These are phyloP conservation scores for Hondaea fermentalgiana DNA, from an alignment of 108 stramenopile species.

Conservation along the genomic window DNA sequence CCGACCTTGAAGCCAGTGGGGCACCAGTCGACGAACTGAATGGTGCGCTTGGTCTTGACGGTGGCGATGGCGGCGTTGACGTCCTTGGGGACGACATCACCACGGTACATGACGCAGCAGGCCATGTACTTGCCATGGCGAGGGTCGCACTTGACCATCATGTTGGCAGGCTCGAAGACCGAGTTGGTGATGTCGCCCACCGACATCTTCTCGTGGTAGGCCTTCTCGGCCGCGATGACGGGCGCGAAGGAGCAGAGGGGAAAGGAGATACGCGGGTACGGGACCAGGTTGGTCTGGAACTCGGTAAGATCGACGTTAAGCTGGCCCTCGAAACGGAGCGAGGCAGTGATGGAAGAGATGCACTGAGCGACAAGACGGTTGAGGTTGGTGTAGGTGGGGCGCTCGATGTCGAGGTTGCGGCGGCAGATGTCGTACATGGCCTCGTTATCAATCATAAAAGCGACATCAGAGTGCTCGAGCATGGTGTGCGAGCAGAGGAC, in stretches of 20 bases:
- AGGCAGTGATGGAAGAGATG: conserved; percentile 79
- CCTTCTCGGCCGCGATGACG: conserved; percentile 78
- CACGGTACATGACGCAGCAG: conserved; percentile 79
- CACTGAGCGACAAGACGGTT: conserved; percentile 87
- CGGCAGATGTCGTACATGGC: conserved; percentile 88
- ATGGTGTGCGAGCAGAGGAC: conserved; percentile 87
- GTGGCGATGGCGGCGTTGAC: conserved; percentile 82
- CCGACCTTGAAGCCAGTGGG: conserved; percentile 65
- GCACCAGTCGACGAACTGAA: conserved; percentile 92
- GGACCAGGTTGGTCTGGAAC: conserved; percentile 93
- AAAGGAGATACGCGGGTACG: conserved; percentile 90
- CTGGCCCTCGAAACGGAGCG: conserved; percentile 86
- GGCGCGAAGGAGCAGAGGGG: conserved; percentile 88
- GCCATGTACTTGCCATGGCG: conserved; percentile 56
- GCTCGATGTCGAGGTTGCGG: conserved; percentile 81
- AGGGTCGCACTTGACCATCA: conserved; percentile 94
- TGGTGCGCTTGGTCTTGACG: conserved; percentile 89
- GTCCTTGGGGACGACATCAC: conserved; percentile 86
- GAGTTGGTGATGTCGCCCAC: conserved; percentile 88
- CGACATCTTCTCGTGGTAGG: conserved; percentile 79
- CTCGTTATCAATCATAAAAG: conserved; percentile 90
- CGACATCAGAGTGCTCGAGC: conserved; percentile 85
- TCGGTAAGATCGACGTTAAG: conserved; percentile 89
- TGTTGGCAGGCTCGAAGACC: conserved; percentile 77
- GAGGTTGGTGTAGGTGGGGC: conserved; percentile 86